phyloP scores from a whole-genome alignment of 2,329 filamentous ascomycete species.

The Fusarium verrucosum region DNA sequence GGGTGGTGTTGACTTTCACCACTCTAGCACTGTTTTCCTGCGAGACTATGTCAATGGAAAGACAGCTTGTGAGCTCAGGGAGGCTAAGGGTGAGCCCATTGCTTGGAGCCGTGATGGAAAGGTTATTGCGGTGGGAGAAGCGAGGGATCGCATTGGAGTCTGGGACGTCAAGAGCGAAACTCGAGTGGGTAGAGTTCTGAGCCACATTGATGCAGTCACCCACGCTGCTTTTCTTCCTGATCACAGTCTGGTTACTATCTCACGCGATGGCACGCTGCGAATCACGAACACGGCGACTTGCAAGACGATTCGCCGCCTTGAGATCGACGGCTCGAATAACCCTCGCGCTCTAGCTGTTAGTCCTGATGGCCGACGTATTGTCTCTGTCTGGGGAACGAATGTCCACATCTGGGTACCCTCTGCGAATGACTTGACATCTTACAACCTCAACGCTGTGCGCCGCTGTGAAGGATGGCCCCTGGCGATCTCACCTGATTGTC shows the following conservation, averaged over 20 bases:
- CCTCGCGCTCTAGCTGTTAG: conserved; percentile 50
- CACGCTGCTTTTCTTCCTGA: conserved; percentile 51
- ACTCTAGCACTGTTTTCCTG: conserved; percentile 46
- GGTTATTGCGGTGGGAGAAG: conserved; percentile 47
- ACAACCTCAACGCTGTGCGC: conserved; percentile 49
- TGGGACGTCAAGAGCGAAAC: conserved; percentile 47
- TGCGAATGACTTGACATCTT: conserved; percentile 48
- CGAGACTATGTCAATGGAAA: conserved; percentile 47
- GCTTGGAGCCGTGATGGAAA: conserved; percentile 48
- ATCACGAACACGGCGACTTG: conserved; percentile 48
- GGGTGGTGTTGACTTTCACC: conserved; percentile 46
- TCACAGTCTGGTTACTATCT: conserved; percentile 49
- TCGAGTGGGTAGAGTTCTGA: conserved; percentile 46
- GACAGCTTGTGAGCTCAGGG: conserved; percentile 46
- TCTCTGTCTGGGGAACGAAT: conserved; percentile 52
- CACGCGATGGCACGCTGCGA: conserved; percentile 51
- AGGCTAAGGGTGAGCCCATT: conserved; percentile 44
- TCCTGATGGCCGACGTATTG: conserved; percentile 47
- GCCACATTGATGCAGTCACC: conserved; percentile 51
- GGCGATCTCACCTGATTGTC: conserved; percentile 51
- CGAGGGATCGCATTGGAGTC: conserved; percentile 44
- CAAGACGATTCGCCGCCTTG: conserved; percentile 51
- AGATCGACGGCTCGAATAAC: conserved; percentile 46
- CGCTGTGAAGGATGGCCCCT: conserved; percentile 53
- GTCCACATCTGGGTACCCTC: conserved; percentile 52